A percentile compares a stretch with the other conserved stretches of the same genome.
These are phyloP conservation scores for Verticillium isaacii DNA, from an alignment of 2,329 filamentous ascomycete genomes.

Conservation along the genomic window DNA sequence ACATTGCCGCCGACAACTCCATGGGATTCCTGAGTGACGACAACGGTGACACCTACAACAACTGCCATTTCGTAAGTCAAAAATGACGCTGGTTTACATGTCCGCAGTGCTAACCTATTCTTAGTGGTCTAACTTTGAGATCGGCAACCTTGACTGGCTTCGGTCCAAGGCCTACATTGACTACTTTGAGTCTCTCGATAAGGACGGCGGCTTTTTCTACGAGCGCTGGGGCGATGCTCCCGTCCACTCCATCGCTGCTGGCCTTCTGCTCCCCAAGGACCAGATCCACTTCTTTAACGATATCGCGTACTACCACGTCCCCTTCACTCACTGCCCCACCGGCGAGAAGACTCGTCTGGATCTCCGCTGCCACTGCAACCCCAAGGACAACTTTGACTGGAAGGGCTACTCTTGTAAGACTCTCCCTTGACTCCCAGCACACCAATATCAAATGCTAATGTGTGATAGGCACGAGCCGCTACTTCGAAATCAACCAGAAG, in stretches of 20 bases:
- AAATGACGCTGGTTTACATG: too few species aligned
- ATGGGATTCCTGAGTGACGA: conserved; percentile 92
- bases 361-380: conserved; percentile 90
- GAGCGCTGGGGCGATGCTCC: conserved; percentile 98
- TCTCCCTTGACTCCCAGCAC: not conserved
- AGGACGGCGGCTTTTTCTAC: conserved; percentile 96
- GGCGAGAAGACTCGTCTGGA: conserved; percentile 79
- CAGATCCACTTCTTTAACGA: conserved; percentile 99
- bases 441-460: not conserved
- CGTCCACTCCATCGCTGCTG: conserved; percentile 94
- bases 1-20: conserved; percentile 78
- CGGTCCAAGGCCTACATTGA: conserved; percentile 84
- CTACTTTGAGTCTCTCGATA: conserved; percentile 84
- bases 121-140: conserved; percentile 98
- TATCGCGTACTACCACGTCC: conserved; percentile 96
- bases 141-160: conserved; percentile 91
- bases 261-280: conserved; percentile 81
- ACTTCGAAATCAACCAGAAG: conserved; percentile 76
- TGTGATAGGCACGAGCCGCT: conserved; percentile 70
- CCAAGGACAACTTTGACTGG: conserved; percentile 98
- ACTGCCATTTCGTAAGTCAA: conserved; percentile 85
- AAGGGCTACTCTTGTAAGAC: conserved; percentile 92
- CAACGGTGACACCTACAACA: conserved; percentile 86
- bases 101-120: conserved; percentile 18
- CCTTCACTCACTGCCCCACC: conserved; percentile 96